Evolutionary conservation across 2,329 filamentous ascomycete genomes (phyloP), one percentile per base, ranked within the genome.

Genomic region (Apiospora aurea): DNA sequence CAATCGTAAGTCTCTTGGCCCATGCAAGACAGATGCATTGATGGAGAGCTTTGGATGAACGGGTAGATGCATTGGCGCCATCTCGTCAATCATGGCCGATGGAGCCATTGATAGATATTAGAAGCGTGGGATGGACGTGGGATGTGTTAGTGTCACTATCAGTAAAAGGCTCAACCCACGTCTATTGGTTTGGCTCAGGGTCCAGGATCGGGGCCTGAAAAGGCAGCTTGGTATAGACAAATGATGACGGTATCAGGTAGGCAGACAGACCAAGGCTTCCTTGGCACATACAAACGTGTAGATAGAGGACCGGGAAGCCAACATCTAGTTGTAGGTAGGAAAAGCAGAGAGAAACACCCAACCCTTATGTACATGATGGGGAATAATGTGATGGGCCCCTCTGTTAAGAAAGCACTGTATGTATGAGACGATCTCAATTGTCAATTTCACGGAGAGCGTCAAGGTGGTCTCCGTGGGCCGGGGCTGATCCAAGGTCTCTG

Each of bases 21-120:
- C 88, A 84, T 90, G 86, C 78, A 90, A 81, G 72, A 90, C 87
- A 71, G 87, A 89, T 68, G 87, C 87, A 78, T 80, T 85, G 79
- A 89, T 83, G 71, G 82, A 83, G 72, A 79, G 75, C 78, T 87
- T 86, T 29, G 81, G 80, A 75, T 81, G 79, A 73, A 81, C 79
- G 79, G 84, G 82, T 79, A 84, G 78, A 76, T 85, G 84, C 82
- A 83, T 82, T 79, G 84, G 81, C 74, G 80, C 78, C 73, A 79
- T 79, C 76, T 86, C 72, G 34, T 73, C 84, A 77, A 80, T 79
- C 75, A 82, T 84, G 76, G 86, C 86, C 76, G 84, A 85, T 78
- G 87, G 86, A 77, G 86, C 85, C 87, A 88, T 88, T 69, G 75
- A 81, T 77, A 76, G 75, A 78, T 72, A 75, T 73, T 72, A 78